Conservation (phyloP, 1,139 yeast genomes). For the Candida sp. region DNA sequence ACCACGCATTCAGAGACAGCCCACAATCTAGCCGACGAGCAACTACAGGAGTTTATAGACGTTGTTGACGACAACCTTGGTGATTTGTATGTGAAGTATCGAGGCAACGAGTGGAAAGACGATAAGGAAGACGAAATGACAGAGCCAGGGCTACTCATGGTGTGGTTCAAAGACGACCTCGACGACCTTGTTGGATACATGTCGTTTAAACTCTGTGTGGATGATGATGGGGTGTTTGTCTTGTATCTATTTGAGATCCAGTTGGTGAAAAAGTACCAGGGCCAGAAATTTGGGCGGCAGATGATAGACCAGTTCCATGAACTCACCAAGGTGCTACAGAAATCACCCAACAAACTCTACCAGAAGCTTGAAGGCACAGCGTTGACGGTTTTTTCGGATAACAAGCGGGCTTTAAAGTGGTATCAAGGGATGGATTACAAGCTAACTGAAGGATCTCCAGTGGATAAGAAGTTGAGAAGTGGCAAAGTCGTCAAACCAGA, state of each 20-base stretch:
- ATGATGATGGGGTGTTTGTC: constrained; percentile 31
- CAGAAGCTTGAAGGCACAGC: constrained; percentile 31
- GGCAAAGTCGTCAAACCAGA: constrained; percentile 47
- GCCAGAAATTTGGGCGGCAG: constrained; percentile 33
- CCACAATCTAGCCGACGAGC: constrained; percentile 7
- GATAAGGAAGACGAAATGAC: constrained; percentile 50
- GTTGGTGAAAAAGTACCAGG: constrained; percentile 32
- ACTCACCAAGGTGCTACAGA: constrained; percentile 21
- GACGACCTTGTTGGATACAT: constrained; percentile 42
- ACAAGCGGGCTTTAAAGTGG: constrained; percentile 45
- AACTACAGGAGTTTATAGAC: constrained; percentile 21
- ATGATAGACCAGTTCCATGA: constrained; percentile 35
- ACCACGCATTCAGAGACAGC: constrained; percentile 3
- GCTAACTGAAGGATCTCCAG: constrained; percentile 45
- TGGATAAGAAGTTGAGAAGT: constrained; percentile 39
- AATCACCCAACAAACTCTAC: constrained; percentile 7
- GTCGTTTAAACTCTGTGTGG: constrained; percentile 42
- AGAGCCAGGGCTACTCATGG: constrained; percentile 46
- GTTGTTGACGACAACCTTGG: constrained; percentile 37
- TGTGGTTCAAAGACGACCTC: constrained; percentile 25
- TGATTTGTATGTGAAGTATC: constrained; percentile 25
- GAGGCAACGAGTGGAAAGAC: constrained; percentile 48
- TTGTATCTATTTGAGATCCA: constrained; percentile 62
- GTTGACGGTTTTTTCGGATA: constrained; percentile 57
- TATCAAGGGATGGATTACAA: constrained; percentile 44